Conservation (phyloP, 352 stramenopile genomes). For the Pythium rishiriense region DNA sequence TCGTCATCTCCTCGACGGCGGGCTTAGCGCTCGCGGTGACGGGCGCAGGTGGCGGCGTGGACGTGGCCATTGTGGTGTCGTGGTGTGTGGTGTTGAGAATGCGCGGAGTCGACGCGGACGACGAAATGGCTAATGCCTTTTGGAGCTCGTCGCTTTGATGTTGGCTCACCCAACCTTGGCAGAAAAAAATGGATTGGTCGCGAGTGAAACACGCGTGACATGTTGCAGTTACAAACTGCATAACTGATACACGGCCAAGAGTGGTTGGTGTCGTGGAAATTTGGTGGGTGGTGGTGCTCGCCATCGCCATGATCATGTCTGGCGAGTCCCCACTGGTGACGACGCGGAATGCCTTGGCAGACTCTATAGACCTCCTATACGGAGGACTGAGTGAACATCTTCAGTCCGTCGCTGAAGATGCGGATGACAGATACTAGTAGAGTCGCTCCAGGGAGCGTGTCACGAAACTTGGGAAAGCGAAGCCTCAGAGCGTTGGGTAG, state of each 20-base stretch:
- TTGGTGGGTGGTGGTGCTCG: neutral
- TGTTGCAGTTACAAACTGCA: slow-evolving; percentile 22
- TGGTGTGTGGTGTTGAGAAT: neutral
- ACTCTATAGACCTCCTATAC: too few relatives aligned
- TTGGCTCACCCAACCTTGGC: slow-evolving; percentile 20
- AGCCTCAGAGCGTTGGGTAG: too few relatives aligned
- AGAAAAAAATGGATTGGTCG: slow-evolving; percentile 30
- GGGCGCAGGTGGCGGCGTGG: slow-evolving; percentile 28
- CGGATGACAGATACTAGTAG: too few relatives aligned
- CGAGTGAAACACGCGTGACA: slow-evolving; percentile 28
- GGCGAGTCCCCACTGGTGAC: too few relatives aligned
- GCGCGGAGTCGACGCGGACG: neutral
- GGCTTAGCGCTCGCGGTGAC: slow-evolving; percentile 12
- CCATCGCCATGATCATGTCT: too few relatives aligned
- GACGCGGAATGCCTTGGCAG: too few relatives aligned
- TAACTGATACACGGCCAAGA: slow-evolving; percentile 14
- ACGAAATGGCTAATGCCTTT: neutral
- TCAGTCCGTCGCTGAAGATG: too few relatives aligned
- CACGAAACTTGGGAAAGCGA: too few relatives aligned
- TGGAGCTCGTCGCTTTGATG: slow-evolving; percentile 18
- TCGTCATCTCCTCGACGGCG: slow-evolving; percentile 67
- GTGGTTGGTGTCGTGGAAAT: slow-evolving; percentile 4
- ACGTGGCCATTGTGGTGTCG: slow-evolving; percentile 33
- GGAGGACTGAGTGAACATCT: too few relatives aligned
- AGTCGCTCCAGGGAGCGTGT: too few relatives aligned